Evolutionary conservation across 2,329 filamentous ascomycete genomes (phyloP).

Genomic region (Colletotrichum navitas): DNA sequence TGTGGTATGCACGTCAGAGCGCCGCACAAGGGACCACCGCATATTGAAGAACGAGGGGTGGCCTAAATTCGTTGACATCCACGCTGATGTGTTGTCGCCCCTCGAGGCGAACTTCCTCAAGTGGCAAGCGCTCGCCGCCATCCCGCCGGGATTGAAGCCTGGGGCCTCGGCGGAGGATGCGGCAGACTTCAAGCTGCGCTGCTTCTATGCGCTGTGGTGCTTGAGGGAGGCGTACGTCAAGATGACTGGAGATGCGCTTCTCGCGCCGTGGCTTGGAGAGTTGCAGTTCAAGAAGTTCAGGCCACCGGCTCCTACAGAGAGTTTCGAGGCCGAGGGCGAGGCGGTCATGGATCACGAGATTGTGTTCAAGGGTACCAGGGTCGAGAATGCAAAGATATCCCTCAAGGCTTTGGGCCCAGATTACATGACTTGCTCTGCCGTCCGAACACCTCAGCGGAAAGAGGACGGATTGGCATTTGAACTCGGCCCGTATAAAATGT

Average conservation of each 20-base stretch:
- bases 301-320: slow-evolving; percentile 59
- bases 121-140: slow-evolving; percentile 50
- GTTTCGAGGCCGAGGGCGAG: slow-evolving; percentile 52
- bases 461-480: slow-evolving; percentile 55
- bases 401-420: slow-evolving; percentile 60
- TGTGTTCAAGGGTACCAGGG: slow-evolving; percentile 53
- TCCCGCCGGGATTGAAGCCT: slow-evolving; percentile 42
- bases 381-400: slow-evolving; percentile 58
- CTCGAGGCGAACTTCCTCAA: slow-evolving; percentile 75
- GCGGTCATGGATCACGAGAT: slow-evolving; percentile 54
- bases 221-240: slow-evolving; percentile 86
- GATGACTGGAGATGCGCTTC: slow-evolving; percentile 82
- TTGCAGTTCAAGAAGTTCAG: slow-evolving; percentile 76
- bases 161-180: slow-evolving; percentile 53
- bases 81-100: slow-evolving; percentile 76
- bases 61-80: slow-evolving; percentile 76
- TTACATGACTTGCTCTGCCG: slow-evolving; percentile 67
- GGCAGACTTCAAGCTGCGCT: slow-evolving; percentile 73
- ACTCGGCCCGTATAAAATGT: slow-evolving; percentile 56
- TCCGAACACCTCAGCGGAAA: slow-evolving; percentile 56
- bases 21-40: slow-evolving; percentile 71
- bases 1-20: slow-evolving; percentile 80
- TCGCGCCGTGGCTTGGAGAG: slow-evolving; percentile 78
- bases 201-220: slow-evolving; percentile 84
- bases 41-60: slow-evolving; percentile 70